A percentile compares a stretch with the other conserved stretches of the same genome.
These are phyloP conservation scores for Lycium ferocissimum DNA, from an alignment of 257 asterid species.

Conservation along the genomic window DNA sequence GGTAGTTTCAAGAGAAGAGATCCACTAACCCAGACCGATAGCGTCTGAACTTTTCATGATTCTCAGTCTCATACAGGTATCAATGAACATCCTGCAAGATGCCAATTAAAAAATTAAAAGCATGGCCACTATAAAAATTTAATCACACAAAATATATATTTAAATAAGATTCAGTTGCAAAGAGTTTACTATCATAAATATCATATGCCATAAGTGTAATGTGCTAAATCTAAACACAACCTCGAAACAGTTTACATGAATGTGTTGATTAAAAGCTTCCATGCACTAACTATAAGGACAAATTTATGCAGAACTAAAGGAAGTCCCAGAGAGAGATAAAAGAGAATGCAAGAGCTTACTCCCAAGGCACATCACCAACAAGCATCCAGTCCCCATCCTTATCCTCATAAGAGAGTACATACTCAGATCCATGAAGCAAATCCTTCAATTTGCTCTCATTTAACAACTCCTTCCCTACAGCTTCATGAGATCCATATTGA, in stretches of 20 bases:
- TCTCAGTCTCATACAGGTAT: conserved; percentile 53
- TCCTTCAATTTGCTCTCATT: conserved; percentile 69
- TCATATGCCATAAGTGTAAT: too few relatives aligned
- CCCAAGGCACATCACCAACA: conserved; percentile 83
- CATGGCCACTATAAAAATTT: not conserved
- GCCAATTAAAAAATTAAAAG: not conserved
- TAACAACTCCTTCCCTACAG: conserved; percentile 56
- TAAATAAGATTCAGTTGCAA: not conserved
- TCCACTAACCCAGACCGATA: conserved; percentile 52
- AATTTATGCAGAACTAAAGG: too few relatives aligned
- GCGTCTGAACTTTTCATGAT: conserved; percentile 58
- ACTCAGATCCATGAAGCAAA: conserved; percentile 66
- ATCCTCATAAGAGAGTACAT: conserved; percentile 71
- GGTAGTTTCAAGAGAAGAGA: not conserved
- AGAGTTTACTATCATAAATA: too few relatives aligned
- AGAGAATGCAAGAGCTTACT: conserved; percentile 46
- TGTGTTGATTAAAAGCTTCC: too few relatives aligned
- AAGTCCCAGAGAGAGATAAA: too few relatives aligned
- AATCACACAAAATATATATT: not conserved
- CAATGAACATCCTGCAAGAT: conserved; percentile 49
- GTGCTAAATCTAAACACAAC: too few relatives aligned
- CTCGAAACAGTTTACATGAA: too few relatives aligned
- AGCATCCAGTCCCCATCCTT: conserved; percentile 85
- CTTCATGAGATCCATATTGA: conserved; percentile 66
- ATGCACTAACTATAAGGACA: too few relatives aligned